phyloP scores from a whole-genome alignment of 768 basidiomycete genomes.

The Pleurotus djamor region DNA sequence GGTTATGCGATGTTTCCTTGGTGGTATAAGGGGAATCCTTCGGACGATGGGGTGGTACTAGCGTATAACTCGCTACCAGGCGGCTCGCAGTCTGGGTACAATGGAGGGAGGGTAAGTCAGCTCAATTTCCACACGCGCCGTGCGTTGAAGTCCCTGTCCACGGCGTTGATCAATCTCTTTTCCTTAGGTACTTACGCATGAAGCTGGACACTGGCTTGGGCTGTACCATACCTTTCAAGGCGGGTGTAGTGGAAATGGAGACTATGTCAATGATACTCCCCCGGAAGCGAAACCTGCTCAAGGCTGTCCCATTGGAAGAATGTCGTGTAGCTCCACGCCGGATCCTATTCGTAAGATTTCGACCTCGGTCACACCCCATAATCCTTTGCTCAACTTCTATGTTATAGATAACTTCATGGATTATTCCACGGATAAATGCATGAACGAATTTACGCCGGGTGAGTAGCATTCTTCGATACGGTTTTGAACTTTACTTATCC shows the following conservation, averaged over 20 bases:
- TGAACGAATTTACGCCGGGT: neutral
- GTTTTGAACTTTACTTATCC: neutral
- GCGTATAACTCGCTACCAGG: constrained; percentile 15
- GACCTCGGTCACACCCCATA: neutral
- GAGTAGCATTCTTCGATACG: neutral
- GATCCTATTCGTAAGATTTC: neutral
- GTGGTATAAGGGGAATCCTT: constrained; percentile 19
- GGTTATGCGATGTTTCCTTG: constrained; percentile 35
- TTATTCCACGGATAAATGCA: neutral
- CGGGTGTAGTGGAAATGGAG: constrained; percentile 32
- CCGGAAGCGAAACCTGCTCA: constrained; percentile 29
- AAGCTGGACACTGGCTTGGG: constrained; percentile 46
- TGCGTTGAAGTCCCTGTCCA: constrained; percentile 13
- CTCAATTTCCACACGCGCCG: neutral
- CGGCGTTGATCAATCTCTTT: too few species aligned
- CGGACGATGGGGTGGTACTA: constrained; percentile 35
- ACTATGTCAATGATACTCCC: constrained; percentile 37
- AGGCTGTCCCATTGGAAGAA: constrained; percentile 23
- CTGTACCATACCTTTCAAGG: constrained; percentile 46
- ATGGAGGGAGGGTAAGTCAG: neutral
- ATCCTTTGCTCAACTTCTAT: neutral
- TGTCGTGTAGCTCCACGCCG: constrained; percentile 6
- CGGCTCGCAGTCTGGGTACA: neutral
- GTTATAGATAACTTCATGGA: neutral
- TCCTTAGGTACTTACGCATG: constrained; percentile 37